Conservation (phyloP, 768 basidiomycete species). For the Cystobasidiopsis lactophilus region DNA sequence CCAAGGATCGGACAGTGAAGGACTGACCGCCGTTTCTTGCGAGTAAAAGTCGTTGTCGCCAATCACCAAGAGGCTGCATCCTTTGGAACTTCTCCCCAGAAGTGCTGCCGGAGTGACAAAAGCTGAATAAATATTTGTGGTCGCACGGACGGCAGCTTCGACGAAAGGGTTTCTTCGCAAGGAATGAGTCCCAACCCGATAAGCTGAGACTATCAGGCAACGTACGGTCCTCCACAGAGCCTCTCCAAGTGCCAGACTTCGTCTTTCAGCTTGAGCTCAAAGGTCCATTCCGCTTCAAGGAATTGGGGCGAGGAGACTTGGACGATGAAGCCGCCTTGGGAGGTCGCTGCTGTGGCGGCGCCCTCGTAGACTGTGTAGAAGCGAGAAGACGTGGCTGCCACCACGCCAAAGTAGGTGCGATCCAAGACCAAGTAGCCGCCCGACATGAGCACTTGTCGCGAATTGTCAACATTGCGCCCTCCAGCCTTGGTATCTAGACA, state of each 20-base stretch:
- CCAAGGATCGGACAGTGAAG: background rate
- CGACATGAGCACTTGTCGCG: slow-evolving; percentile 53
- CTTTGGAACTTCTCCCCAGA: slow-evolving; percentile 30
- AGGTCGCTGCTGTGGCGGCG: background rate
- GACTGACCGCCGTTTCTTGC: slow-evolving; percentile 54
- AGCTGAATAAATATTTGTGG: slow-evolving; percentile 20
- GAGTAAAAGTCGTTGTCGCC: slow-evolving; percentile 98
- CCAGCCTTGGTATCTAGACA: no score
- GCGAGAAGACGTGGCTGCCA: slow-evolving; percentile 75
- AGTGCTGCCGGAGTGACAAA: slow-evolving; percentile 26
- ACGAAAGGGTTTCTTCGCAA: slow-evolving; percentile 61
- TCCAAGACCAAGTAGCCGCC: slow-evolving; percentile 96
- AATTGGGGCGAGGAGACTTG: slow-evolving; percentile 81
- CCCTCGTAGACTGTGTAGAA: slow-evolving; percentile 59
- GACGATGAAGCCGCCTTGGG: slow-evolving; percentile 30
- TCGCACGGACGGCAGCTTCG: slow-evolving; percentile 45
- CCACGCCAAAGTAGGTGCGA: slow-evolving; percentile 57
- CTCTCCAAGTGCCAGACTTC: no score
- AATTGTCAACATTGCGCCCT: no score
- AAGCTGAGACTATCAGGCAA: slow-evolving; percentile 4
- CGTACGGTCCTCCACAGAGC: no score
- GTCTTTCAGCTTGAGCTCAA: slow-evolving; percentile 37
- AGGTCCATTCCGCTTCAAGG: slow-evolving; percentile 52
- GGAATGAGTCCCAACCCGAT: no score
- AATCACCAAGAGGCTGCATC: slow-evolving; percentile 37